Percentiles rank a stretch among this genome's conserved stretches.
phyloP scores from a whole-genome alignment of 2,329 filamentous ascomycete species.

The Cladosporium sp. region DNA sequence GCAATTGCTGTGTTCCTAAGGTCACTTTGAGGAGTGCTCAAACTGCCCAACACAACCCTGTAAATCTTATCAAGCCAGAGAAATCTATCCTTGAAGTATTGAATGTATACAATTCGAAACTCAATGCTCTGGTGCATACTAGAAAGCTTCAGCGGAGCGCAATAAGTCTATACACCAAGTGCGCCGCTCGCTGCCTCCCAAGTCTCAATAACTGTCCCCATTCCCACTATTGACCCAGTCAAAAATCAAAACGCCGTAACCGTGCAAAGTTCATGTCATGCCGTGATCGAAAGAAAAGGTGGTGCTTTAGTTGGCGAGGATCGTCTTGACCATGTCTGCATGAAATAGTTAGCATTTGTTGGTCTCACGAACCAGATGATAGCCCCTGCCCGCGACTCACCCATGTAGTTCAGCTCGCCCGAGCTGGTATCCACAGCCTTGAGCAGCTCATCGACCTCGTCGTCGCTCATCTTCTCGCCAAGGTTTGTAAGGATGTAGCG shows the following conservation, averaged over 20 bases:
- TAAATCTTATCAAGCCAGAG: neutral
- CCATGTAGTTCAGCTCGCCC: constrained; percentile 96
- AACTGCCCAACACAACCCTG: neutral
- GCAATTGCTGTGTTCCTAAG: neutral
- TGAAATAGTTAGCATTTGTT: neutral
- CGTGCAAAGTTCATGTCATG: constrained; percentile 15
- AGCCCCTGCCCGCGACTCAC: constrained; percentile 51
- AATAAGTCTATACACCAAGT: constrained; percentile 3
- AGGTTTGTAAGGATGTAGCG: constrained; percentile 96
- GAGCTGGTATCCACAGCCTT: constrained; percentile 97
- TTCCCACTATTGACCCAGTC: constrained; percentile 1
- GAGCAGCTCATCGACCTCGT: constrained; percentile 97
- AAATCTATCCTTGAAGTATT: neutral
- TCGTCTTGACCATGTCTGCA: constrained; percentile 43
- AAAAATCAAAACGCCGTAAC: constrained; percentile 14
- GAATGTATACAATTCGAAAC: constrained; percentile 6
- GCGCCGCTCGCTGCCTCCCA: constrained; percentile 9
- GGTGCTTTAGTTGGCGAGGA: constrained; percentile 38
- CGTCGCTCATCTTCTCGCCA: constrained; percentile 98
- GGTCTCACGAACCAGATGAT: neutral
- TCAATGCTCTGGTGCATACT: constrained; percentile 11
- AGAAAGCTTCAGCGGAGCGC: neutral
- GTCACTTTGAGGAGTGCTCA: neutral
- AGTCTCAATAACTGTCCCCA: neutral
- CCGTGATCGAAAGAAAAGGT: constrained; percentile 8